These are phyloP conservation scores for Mucuna pruriens DNA, from an alignment of 306 rosid species.

Conservation along the genomic window DNA sequence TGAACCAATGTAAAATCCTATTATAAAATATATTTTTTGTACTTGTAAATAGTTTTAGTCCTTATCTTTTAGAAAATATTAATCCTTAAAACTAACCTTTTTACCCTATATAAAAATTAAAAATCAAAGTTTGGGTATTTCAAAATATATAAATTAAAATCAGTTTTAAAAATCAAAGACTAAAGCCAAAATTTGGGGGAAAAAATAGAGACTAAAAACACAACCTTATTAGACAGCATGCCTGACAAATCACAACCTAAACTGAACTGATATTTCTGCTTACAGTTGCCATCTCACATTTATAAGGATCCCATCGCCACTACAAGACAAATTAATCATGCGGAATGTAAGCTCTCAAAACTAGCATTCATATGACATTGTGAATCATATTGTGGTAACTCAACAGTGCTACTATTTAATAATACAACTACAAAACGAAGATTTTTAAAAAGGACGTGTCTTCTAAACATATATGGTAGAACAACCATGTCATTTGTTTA, in stretches of 20 bases:
- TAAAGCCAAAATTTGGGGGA: too few relatives aligned
- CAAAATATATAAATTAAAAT: too few relatives aligned
- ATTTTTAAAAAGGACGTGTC: conserved; percentile 28
- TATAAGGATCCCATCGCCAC: background rate
- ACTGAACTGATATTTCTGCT: background rate
- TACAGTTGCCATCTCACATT: background rate
- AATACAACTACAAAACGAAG: background rate
- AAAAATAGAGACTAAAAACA: too few relatives aligned
- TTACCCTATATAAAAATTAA: too few relatives aligned
- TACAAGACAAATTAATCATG: background rate
- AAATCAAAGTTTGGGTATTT: too few relatives aligned
- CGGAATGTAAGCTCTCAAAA: background rate
- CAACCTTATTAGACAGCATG: background rate
- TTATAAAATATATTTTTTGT: too few relatives aligned
- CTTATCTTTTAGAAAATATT: too few relatives aligned
- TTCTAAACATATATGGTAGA: conserved; percentile 1
- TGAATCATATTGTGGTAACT: conserved; percentile 9
- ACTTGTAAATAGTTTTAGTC: too few relatives aligned
- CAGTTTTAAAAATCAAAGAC: too few relatives aligned
- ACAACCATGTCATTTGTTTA: conserved; percentile 17
- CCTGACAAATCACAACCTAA: background rate
- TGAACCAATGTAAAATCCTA: too few relatives aligned
- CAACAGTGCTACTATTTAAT: conserved; percentile 9
- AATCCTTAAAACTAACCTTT: too few relatives aligned
- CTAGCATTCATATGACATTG: background rate